Evolutionary conservation across 306 rosid genomes (phyloP), one percentile per base, ranked within the genome.

Genomic region (Biancaea sappan): DNA sequence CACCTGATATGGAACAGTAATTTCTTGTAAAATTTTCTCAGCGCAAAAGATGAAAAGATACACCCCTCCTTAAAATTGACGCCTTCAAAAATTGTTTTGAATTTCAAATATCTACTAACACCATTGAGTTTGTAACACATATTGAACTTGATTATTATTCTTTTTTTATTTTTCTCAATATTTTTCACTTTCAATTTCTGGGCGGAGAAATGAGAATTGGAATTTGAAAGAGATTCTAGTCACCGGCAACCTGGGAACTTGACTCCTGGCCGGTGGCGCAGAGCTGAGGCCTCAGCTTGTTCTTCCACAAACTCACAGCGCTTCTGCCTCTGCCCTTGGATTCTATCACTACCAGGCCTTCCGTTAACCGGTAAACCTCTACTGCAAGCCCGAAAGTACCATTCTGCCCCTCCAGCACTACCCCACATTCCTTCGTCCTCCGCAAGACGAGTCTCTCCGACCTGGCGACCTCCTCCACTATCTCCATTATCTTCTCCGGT

Each of bases 401-500:
- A 28, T 58, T 44, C 16, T 51, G 13, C 35, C 74, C 83, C 68
- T 78, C 83, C 69, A 84, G 52, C 66, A 78, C 83, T 35, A 84
- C 54, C 47, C 83, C 83, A 5, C 76, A 75, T 14, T 78, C 88
- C 69, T 84, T 81, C 76, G 51, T 81, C 81, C 73, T 71, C 60
- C 76, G 72, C 77, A 84, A 63, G 1, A 19, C 78, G 60, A 84
- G 69, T 10, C 78, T 50, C 71, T 47, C 83, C 22, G 66, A 79
- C 65, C 16, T 40, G 4, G 76, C 85, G 14, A 53, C 38, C 54
- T 74, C 81, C 67, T 81, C 79, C 41, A 35, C 73, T 34, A 15
- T 46, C 66, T 74, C 81, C 59, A 84, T 3, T 0, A 78, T 22
- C 79, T 46, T 75, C 67, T 81, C 81, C 51, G 79, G 81, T 4